A percentile compares a stretch with the other conserved stretches of the same genome.
Conservation (phyloP, 2,329 filamentous ascomycete species). For the Phialocephala subalpina region DNA sequence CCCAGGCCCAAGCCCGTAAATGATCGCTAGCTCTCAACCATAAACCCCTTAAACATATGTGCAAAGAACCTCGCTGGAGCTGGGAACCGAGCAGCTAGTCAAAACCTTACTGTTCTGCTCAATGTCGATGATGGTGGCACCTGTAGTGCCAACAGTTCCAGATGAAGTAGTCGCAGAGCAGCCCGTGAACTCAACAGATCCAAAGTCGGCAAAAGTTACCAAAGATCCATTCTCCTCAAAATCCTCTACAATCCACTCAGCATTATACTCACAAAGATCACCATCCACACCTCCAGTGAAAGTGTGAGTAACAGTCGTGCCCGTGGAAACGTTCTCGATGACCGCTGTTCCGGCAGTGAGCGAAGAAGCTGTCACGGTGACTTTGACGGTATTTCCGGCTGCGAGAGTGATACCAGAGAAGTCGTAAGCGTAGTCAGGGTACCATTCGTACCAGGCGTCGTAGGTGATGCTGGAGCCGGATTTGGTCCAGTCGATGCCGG, state of each 20-base stretch:
- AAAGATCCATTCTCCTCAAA: constrained; percentile 51
- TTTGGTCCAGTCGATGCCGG: constrained; percentile 62
- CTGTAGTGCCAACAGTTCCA: constrained; percentile 26
- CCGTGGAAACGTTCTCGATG: constrained; percentile 54
- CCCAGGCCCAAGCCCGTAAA: too few relatives aligned
- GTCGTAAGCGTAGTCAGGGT: constrained; percentile 60
- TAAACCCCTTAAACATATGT: constrained; percentile 12
- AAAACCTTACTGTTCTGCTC: constrained; percentile 12
- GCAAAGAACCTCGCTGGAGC: not conserved
- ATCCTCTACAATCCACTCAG: constrained; percentile 60
- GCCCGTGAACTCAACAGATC: constrained; percentile 52
- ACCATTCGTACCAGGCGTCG: constrained; percentile 68
- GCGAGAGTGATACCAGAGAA: constrained; percentile 53
- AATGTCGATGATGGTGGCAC: constrained; percentile 15
- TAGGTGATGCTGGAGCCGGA: constrained; percentile 50
- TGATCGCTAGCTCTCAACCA: too few relatives aligned
- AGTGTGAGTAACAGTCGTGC: constrained; percentile 51
- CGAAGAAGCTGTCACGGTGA: constrained; percentile 48
- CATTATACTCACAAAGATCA: constrained; percentile 53
- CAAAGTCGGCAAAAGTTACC: constrained; percentile 56
- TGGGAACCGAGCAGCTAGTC: constrained; percentile 7
- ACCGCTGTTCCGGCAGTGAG: constrained; percentile 50
- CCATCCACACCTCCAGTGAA: constrained; percentile 43
- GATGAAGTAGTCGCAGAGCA: constrained; percentile 44
- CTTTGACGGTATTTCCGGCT: constrained; percentile 52